phyloP scores from a whole-genome alignment of 1,284 basidiomycete genomes.

The Mrakiaceae sp. region DNA sequence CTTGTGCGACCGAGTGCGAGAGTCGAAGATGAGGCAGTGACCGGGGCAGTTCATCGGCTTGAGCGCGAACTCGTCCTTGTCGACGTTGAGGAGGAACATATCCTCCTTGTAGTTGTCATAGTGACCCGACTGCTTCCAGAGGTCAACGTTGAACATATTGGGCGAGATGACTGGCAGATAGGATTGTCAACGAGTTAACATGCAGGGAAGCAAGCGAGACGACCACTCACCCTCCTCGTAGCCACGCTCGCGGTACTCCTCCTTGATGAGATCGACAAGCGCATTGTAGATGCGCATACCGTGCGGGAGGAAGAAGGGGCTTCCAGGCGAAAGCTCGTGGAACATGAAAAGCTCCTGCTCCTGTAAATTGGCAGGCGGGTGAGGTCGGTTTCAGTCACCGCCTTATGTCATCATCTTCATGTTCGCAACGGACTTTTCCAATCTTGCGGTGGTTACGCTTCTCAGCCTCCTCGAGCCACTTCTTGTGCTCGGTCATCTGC shows the following conservation, averaged over 20 bases:
- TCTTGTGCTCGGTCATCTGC: conserved; percentile 90
- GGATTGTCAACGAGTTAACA: conserved; percentile 60
- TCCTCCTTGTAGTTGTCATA: conserved; percentile 97
- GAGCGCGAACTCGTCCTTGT: conserved; percentile 88
- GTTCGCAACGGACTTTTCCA: conserved; percentile 48
- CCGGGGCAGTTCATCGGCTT: conserved; percentile 99
- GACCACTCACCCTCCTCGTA: conserved; percentile 60
- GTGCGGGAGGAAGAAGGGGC: conserved; percentile 93
- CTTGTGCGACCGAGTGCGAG: conserved; percentile 84
- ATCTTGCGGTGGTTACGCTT: conserved; percentile 96
- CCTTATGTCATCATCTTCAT: not conserved
- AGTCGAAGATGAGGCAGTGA: conserved; percentile 92
- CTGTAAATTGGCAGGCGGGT: conserved; percentile 28
- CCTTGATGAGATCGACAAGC: conserved; percentile 78
- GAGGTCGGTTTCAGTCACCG: conserved; percentile 2
- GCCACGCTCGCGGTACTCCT: conserved; percentile 76
- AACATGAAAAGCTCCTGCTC: conserved; percentile 99
- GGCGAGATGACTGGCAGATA: conserved; percentile 70
- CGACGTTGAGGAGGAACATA: conserved; percentile 89
- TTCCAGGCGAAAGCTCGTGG: conserved; percentile 90
- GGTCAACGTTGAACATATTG: conserved; percentile 92
- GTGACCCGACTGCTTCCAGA: conserved; percentile 98
- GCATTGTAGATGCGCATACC: conserved; percentile 96
- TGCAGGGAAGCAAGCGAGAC: not conserved
- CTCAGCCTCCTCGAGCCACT: conserved; percentile 89